Conservation (phyloP, 495 filamentous ascomycete species). For the Penicillium longicatenatum region DNA sequence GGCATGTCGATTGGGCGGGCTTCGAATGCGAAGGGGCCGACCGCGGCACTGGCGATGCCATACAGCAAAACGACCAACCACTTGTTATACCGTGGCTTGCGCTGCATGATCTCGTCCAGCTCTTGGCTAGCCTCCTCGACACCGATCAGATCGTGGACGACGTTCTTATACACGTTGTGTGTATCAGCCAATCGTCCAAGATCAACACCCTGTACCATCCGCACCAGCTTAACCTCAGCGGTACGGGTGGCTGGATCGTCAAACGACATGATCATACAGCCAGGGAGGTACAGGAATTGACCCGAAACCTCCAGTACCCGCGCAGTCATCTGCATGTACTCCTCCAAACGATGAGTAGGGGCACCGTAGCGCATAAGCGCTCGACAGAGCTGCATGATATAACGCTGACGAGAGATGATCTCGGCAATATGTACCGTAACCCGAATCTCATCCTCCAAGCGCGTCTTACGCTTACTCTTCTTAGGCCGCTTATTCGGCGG, state of each 20-base stretch:
- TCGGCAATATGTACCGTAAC: slow-evolving; percentile 90
- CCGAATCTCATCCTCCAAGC: slow-evolving; percentile 65
- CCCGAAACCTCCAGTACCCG: slow-evolving; percentile 85
- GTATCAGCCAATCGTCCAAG: slow-evolving; percentile 81
- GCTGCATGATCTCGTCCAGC: slow-evolving; percentile 67
- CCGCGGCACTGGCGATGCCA: slow-evolving; percentile 74
- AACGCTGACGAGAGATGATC: slow-evolving; percentile 79
- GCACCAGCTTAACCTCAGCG: slow-evolving; percentile 88
- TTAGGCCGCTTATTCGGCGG: slow-evolving; percentile 35
- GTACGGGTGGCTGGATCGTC: slow-evolving; percentile 89
- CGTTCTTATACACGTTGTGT: slow-evolving; percentile 90
- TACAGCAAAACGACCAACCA: slow-evolving; percentile 79
- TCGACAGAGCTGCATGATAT: slow-evolving; percentile 83
- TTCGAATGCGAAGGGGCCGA: slow-evolving; percentile 87
- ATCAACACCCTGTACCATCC: slow-evolving; percentile 75
- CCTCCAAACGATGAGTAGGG: slow-evolving; percentile 77
- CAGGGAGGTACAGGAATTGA: slow-evolving; percentile 90
- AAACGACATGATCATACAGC: slow-evolving; percentile 95
- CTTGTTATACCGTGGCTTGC: slow-evolving; percentile 63
- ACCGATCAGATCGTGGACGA: slow-evolving; percentile 83
- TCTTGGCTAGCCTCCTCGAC: slow-evolving; percentile 80
- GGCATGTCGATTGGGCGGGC: slow-evolving; percentile 87
- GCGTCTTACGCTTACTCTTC: slow-evolving; percentile 39
- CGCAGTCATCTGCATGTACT: slow-evolving; percentile 90
- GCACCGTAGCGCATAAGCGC: slow-evolving; percentile 86